Conservation (phyloP, 2,329 filamentous ascomycete genomes). For the Colletotrichum sp. region DNA sequence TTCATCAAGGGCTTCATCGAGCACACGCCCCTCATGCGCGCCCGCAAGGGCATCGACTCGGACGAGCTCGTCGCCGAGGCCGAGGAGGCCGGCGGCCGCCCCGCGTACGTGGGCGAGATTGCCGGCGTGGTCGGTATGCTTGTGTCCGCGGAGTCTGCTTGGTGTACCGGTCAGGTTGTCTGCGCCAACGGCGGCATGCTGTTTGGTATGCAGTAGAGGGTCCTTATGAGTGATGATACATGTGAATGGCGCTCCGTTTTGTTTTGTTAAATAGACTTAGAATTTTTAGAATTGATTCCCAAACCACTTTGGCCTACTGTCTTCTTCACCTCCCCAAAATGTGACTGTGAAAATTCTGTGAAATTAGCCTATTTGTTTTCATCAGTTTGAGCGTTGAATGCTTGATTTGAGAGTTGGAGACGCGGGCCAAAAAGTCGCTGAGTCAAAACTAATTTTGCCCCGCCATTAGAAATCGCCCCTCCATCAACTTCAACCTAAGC, state of each 20-base stretch:
- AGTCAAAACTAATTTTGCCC: conserved; percentile 18
- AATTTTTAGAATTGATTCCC: conserved; percentile 1
- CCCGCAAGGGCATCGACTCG: conserved; percentile 66
- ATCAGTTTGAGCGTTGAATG: background rate
- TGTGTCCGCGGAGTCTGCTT: conserved; percentile 72
- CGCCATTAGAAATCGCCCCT: conserved; percentile 12
- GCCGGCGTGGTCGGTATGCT: conserved; percentile 81
- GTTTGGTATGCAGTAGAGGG: conserved; percentile 31
- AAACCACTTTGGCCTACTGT: background rate
- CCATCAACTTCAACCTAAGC: background rate
- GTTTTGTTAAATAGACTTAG: conserved; percentile 3
- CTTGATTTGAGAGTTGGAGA: background rate
- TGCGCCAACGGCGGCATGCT: conserved; percentile 81
- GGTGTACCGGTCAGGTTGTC: conserved; percentile 81
- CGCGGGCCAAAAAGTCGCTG: conserved; percentile 20
- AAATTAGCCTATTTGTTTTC: background rate
- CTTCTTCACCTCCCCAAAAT: background rate
- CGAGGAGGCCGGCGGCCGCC: conserved; percentile 59
- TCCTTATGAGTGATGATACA: background rate
- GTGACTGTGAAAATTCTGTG: too few relatives aligned
- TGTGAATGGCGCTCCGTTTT: background rate
- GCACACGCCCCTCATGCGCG: conserved; percentile 66
- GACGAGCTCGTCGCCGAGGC: conserved; percentile 65
- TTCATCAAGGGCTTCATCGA: conserved; percentile 48
- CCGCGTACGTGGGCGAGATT: conserved; percentile 73